A percentile compares a stretch with the other conserved stretches of the same genome.
Evolutionary conservation across 108 stramenopile genomes (phyloP).

Genomic region (Skeletonema costatum): DNA sequence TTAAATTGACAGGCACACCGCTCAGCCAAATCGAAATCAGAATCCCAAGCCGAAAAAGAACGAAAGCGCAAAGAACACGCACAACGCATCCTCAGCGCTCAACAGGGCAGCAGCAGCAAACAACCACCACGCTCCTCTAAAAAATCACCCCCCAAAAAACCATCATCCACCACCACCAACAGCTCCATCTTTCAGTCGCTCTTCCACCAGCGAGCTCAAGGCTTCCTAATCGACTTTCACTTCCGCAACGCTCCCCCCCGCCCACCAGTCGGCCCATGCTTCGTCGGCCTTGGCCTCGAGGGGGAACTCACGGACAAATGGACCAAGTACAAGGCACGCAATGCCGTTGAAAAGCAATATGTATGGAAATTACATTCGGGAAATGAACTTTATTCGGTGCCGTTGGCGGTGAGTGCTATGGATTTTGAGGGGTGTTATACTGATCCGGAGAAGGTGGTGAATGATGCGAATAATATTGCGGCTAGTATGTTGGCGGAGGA

Average conservation of each 20-base stretch:
- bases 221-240: slow-evolving; percentile 80
- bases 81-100: slow-evolving; percentile 51
- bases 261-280: slow-evolving; percentile 88
- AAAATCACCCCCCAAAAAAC: not conserved
- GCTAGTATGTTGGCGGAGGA: not conserved
- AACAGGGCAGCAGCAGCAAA: slow-evolving; percentile 22
- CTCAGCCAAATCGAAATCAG: slow-evolving; percentile 56
- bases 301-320: slow-evolving; percentile 68
- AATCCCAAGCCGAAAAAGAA: slow-evolving; percentile 70
- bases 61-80: slow-evolving; percentile 75
- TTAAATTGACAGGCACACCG: slow-evolving; percentile 55
- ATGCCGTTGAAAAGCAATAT: slow-evolving; percentile 81
- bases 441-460: slow-evolving; percentile 12
- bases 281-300: slow-evolving; percentile 78
- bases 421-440: slow-evolving; percentile 67
- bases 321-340: slow-evolving; percentile 70
- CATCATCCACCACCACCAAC: slow-evolving; percentile 3
- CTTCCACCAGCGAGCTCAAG: slow-evolving; percentile 77
- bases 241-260: slow-evolving; percentile 91
- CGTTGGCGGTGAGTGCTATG: slow-evolving; percentile 84
- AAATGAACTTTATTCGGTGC: slow-evolving; percentile 65
- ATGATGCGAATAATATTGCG: no score
- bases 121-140: not conserved
- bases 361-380: slow-evolving; percentile 83
- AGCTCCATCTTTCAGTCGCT: slow-evolving; percentile 70